phyloP scores from a whole-genome alignment of 768 basidiomycete species.

The Panaeolus papilionaceus region DNA sequence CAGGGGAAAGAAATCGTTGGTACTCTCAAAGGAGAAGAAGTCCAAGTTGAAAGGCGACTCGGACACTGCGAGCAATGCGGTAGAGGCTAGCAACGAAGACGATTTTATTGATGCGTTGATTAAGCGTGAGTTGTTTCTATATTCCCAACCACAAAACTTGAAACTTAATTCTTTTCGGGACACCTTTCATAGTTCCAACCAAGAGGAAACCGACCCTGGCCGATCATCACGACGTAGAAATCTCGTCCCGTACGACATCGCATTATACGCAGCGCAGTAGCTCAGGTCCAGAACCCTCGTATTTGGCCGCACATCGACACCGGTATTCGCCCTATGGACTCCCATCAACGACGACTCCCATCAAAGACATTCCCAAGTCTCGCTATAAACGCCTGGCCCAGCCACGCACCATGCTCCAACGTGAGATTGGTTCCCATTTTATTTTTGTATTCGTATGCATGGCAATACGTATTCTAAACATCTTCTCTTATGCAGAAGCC shows the following conservation, averaged over 20 bases:
- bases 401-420: conserved; percentile 67
- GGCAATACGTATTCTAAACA: conserved; percentile 13
- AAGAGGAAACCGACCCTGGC: conserved; percentile 22
- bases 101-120: conserved; percentile 30
- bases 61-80: conserved; percentile 28
- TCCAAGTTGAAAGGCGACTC: conserved; percentile 20
- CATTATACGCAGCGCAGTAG: conserved; percentile 19
- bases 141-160: background rate
- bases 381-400: conserved; percentile 31
- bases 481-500: conserved; percentile 55
- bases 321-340: conserved; percentile 45
- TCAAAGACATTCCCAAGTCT: conserved; percentile 23
- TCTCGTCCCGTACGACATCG: conserved; percentile 2
- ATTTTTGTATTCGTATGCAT: background rate
- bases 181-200: conserved; percentile 5
- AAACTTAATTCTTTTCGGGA: conserved; percentile 14
- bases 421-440: conserved; percentile 45
- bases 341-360: conserved; percentile 24
- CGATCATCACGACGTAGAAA: conserved; percentile 16
- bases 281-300: conserved; percentile 18
- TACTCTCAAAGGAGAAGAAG: conserved; percentile 20
- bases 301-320: conserved; percentile 28
- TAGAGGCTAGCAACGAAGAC: conserved; percentile 24
- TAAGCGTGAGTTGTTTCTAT: conserved; percentile 25
- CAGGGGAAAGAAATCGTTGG: conserved; percentile 17